Evolutionary conservation across 2,329 filamentous ascomycete genomes (phyloP).

Genomic region (Chrysoporthe puriensis): DNA sequence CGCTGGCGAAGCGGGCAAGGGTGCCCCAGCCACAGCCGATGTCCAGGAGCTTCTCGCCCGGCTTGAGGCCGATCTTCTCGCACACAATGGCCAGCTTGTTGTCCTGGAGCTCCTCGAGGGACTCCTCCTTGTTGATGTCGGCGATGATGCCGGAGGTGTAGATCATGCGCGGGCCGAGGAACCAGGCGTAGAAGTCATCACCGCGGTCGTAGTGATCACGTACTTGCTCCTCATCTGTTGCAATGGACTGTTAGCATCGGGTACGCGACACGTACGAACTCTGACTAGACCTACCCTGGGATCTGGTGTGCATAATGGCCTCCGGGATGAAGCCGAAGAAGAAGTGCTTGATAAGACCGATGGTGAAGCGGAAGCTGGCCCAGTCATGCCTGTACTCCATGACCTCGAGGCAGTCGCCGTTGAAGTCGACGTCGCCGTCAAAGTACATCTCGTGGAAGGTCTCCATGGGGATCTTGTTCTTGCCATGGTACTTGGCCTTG

Average conservation of each 20-base stretch:
- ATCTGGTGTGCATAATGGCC: constrained; percentile 88
- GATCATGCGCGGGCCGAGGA: constrained; percentile 97
- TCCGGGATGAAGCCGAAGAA: constrained; percentile 86
- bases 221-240: constrained; percentile 90
- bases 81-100: constrained; percentile 96
- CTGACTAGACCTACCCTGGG: constrained; percentile 65
- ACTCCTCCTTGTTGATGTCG: constrained; percentile 84
- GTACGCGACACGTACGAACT: not conserved
- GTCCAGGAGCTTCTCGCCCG: constrained; percentile 83
- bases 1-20: constrained; percentile 87
- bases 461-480: constrained; percentile 84
- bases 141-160: constrained; percentile 96
- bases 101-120: constrained; percentile 92
- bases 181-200: constrained; percentile 98
- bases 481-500: constrained; percentile 71
- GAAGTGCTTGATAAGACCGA: constrained; percentile 84
- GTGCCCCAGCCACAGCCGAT: constrained; percentile 99
- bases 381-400: constrained; percentile 97
- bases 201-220: constrained; percentile 97
- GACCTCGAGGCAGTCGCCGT: constrained; percentile 85
- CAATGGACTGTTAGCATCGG: not conserved
- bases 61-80: constrained; percentile 87
- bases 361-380: constrained; percentile 91
- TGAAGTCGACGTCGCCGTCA: constrained; percentile 91
- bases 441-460: constrained; percentile 99